These are phyloP conservation scores for Xylaria castorea DNA, from an alignment of 495 filamentous ascomycete species.

Conservation along the genomic window DNA sequence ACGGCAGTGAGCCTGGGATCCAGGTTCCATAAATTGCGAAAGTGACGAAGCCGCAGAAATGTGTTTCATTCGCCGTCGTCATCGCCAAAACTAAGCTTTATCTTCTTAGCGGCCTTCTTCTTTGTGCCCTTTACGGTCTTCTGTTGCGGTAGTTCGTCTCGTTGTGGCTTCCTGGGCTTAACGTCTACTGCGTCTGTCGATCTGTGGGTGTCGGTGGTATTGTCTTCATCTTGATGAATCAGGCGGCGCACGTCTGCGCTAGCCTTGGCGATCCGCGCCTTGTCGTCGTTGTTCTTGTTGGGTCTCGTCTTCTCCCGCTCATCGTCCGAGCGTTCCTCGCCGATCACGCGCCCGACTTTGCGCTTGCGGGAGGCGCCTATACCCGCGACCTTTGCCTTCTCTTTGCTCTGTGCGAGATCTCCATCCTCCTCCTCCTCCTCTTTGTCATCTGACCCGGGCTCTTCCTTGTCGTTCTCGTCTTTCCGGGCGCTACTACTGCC, in stretches of 20 bases:
- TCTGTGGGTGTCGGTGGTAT: not conserved
- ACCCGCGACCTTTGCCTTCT: slow-evolving; percentile 40
- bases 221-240: not conserved
- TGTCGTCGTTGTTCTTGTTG: slow-evolving; percentile 16
- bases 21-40: not conserved
- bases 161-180: not conserved
- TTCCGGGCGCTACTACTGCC: slow-evolving; percentile 23
- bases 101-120: slow-evolving; percentile 63
- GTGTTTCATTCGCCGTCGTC: slow-evolving; percentile 39
- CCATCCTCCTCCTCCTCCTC: not conserved
- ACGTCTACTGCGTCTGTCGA: slow-evolving; percentile 24
- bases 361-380: slow-evolving; percentile 57
- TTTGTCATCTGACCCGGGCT: not conserved
- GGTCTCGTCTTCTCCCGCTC: slow-evolving; percentile 31
- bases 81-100: slow-evolving; percentile 65
- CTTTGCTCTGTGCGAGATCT: slow-evolving; percentile 17
- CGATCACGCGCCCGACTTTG: slow-evolving; percentile 56
- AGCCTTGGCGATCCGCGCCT: slow-evolving; percentile 38
- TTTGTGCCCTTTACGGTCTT: slow-evolving; percentile 25
- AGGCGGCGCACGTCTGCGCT: slow-evolving; percentile 39
- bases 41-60: not conserved
- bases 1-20: not conserved
- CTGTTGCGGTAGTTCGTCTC: not conserved
- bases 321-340: slow-evolving; percentile 36
- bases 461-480: slow-evolving; percentile 16